Evolutionary conservation across 208 protist species (phyloP).

Genomic region (Leishmania turanica): DNA sequence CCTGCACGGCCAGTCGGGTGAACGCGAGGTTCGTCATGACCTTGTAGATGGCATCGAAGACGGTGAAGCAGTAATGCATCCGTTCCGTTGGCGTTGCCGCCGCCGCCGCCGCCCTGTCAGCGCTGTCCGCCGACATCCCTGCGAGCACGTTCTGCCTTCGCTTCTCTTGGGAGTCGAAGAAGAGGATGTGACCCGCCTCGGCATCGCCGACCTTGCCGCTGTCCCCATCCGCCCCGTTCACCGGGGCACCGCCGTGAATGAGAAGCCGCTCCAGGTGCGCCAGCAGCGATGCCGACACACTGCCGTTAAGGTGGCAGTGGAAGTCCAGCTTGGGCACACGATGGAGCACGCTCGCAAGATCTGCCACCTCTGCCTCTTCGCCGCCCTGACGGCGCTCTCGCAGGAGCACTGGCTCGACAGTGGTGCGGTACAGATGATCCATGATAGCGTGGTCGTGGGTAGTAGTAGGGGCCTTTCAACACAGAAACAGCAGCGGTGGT

Average conservation of each 20-base stretch:
- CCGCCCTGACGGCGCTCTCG: neutral
- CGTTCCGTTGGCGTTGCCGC: conserved; percentile 28
- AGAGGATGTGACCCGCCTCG: conserved; percentile 7
- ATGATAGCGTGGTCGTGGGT: conserved; percentile 1
- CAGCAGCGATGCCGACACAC: conserved; percentile 60
- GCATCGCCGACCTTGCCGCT: neutral
- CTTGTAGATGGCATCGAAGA: conserved; percentile 85
- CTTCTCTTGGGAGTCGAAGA: conserved; percentile 37
- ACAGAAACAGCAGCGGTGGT: neutral
- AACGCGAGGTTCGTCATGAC: conserved; percentile 75
- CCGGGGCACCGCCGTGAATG: conserved; percentile 2
- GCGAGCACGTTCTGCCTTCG: conserved; percentile 23
- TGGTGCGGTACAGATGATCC: conserved; percentile 4
- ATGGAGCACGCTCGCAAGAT: conserved; percentile 17
- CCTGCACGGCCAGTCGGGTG: conserved; percentile 80
- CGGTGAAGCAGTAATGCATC: conserved; percentile 81
- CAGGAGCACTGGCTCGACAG: conserved; percentile 5
- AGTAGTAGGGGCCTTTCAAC: neutral
- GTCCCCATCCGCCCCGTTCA: neutral
- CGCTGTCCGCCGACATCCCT: neutral
- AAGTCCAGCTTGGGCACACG: conserved; percentile 68
- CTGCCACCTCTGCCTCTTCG: neutral
- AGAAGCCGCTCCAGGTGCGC: conserved; percentile 50
- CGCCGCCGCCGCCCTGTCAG: neutral
- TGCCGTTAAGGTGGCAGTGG: conserved; percentile 83